Conservation (phyloP, 768 basidiomycete species). For the Sarcomyxa edulis region DNA sequence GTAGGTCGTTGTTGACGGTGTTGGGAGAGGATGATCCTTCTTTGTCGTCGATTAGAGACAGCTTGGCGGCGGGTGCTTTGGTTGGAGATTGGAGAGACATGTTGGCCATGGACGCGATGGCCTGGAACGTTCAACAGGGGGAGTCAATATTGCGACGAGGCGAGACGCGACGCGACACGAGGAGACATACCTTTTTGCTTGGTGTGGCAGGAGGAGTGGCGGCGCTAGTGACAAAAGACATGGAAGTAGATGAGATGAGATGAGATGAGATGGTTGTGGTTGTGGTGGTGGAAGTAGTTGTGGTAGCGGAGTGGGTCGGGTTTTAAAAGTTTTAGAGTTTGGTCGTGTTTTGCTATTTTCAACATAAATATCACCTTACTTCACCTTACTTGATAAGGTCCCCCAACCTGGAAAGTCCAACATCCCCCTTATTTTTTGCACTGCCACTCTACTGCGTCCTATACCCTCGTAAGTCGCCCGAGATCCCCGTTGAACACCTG, state of each 20-base stretch:
- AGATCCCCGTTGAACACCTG: no score
- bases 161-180: no score
- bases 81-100: conserved; percentile 26
- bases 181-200: conserved; percentile 26
- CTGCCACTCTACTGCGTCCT: no score
- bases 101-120: conserved; percentile 24
- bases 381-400: no score
- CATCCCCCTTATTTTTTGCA: no score
- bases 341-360: no score
- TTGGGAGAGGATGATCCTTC: conserved; percentile 24
- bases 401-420: no score
- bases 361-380: no score
- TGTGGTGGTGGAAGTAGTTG: conserved; percentile 5
- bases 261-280: neutral
- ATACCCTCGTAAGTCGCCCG: no score
- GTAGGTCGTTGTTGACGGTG: conserved; percentile 9
- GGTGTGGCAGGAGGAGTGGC: conserved; percentile 23
- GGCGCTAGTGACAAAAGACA: neutral
- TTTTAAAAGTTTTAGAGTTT: no score
- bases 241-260: conserved; percentile 2
- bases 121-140: no score
- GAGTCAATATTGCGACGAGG: no score
- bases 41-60: conserved; percentile 21
- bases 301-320: conserved; percentile 8
- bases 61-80: conserved; percentile 14